Evolutionary conservation across 257 asterid species (phyloP).

Genomic region (Perilla frutescens): DNA sequence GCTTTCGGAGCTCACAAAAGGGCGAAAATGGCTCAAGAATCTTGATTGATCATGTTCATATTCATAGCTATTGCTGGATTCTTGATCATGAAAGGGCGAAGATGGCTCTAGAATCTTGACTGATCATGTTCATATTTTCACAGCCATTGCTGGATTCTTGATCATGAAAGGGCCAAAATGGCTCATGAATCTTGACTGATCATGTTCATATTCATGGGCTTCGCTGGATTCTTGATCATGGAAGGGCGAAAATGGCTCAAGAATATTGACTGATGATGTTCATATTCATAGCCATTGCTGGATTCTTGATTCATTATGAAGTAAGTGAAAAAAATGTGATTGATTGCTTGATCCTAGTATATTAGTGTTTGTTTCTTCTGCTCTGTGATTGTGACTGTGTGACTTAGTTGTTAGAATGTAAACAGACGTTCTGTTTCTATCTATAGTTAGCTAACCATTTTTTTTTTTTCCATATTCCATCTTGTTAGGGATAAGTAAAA

Average conservation of each 20-base stretch:
- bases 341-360: too few relatives aligned
- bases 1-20: constrained; percentile 67
- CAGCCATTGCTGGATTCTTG: neutral
- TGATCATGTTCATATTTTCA: too few relatives aligned
- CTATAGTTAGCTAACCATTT: constrained; percentile 2
- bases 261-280: constrained; percentile 39
- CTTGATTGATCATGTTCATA: constrained; percentile 24
- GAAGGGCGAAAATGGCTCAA: constrained; percentile 57
- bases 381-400: too few relatives aligned
- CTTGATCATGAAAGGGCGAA: constrained; percentile 53
- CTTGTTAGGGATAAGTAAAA: too few relatives aligned
- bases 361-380: too few relatives aligned
- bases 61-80: neutral
- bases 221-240: constrained; percentile 23
- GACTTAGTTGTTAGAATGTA: constrained; percentile 23
- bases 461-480: neutral
- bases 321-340: too few relatives aligned
- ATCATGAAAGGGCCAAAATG: constrained; percentile 58
- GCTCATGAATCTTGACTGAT: constrained; percentile 46
- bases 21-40: constrained; percentile 54
- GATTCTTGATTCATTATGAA: too few relatives aligned
- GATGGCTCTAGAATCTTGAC: constrained; percentile 51
- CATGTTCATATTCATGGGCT: too few relatives aligned
- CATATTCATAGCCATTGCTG: too few relatives aligned
- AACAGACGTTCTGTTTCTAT: constrained; percentile 26